Conservation (phyloP, 2,329 filamentous ascomycete genomes). For the Aspergillus candidus region DNA sequence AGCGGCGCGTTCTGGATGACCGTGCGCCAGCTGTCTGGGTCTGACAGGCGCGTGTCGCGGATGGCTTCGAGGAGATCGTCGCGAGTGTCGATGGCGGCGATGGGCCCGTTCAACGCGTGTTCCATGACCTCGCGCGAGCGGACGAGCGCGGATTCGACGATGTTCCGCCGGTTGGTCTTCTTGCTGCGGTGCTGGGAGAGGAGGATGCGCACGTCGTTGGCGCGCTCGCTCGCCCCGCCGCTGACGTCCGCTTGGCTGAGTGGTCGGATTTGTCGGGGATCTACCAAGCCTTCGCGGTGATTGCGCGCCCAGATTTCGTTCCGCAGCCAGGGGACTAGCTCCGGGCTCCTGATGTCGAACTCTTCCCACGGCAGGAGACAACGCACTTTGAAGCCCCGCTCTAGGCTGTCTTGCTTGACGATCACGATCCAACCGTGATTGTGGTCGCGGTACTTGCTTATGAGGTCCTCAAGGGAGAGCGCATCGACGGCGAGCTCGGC, state of each 20-base stretch:
- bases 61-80: slow-evolving; percentile 77
- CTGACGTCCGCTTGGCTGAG: slow-evolving; percentile 37
- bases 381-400: slow-evolving; percentile 64
- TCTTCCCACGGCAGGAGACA: slow-evolving; percentile 74
- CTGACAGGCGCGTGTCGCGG: slow-evolving; percentile 65
- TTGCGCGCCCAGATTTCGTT: slow-evolving; percentile 76
- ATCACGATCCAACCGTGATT: slow-evolving; percentile 86
- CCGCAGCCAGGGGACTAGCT: slow-evolving; percentile 74
- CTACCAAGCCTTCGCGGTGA: slow-evolving; percentile 47
- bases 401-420: slow-evolving; percentile 62
- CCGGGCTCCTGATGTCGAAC: slow-evolving; percentile 64
- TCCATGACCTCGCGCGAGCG: slow-evolving; percentile 58
- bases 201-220: slow-evolving; percentile 77
- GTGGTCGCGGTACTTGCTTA: slow-evolving; percentile 60
- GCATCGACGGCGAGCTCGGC: slow-evolving; percentile 81
- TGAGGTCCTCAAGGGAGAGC: slow-evolving; percentile 69
- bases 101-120: slow-evolving; percentile 68
- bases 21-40: slow-evolving; percentile 75
- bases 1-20: slow-evolving; percentile 72
- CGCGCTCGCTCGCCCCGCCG: slow-evolving; percentile 37
- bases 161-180: slow-evolving; percentile 80
- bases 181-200: slow-evolving; percentile 77
- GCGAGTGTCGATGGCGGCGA: slow-evolving; percentile 80
- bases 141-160: slow-evolving; percentile 69
- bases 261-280: slow-evolving; percentile 38